Evolutionary conservation across 805 yeast species (phyloP), one percentile per base, ranked within the genome.

Genomic region (Candida broadrunensis): DNA sequence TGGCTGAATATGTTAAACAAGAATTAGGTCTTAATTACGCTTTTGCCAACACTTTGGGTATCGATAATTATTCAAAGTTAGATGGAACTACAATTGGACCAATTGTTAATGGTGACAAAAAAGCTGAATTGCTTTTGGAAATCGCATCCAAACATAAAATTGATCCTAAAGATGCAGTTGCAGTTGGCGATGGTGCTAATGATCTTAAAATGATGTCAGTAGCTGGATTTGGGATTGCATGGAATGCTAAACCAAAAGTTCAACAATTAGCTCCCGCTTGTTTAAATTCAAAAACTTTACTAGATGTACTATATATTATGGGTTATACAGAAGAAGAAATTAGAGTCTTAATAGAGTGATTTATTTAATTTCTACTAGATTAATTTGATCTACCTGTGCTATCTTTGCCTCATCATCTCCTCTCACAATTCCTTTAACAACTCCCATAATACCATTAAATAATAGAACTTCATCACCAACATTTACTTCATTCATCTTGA

Each of bases 181-280:
- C 97, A 36, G 85, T 91, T 29, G 98, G 98, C 27, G 98, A 93
- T 59, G 99, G 99, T 29, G 97, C 98, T 18, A 93, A 93, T 55
- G 99, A 93, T 65, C 69, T 93, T 56, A 77, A 78, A 34, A 95
- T 95, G 89, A 93, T 93, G 98, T 76, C 70, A 2, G 78, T 65
- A 12, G 97, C 96, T 2, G 98, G 98, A 0, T 85, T 80, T 58
- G 99, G 99, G 16, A 73, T 93, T 39, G 99, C 99, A 0, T 93
- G 97, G 95, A 86, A 88, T 59, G 99, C 98, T 16, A 93, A 93
- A 60, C 97, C 98, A 17, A 81, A 75, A 48, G 99, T 93, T 2
- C 97, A 89, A 61, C 59, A 65, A 43, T 67, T 71, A 49, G 98
- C 99, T 0, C 97, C 97, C 15, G 73, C 87, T 33, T 75, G 85